Base-by-base conservation (phyloP, 352 stramenopile genomes). In the Phytophthora sansomeana region DNA sequence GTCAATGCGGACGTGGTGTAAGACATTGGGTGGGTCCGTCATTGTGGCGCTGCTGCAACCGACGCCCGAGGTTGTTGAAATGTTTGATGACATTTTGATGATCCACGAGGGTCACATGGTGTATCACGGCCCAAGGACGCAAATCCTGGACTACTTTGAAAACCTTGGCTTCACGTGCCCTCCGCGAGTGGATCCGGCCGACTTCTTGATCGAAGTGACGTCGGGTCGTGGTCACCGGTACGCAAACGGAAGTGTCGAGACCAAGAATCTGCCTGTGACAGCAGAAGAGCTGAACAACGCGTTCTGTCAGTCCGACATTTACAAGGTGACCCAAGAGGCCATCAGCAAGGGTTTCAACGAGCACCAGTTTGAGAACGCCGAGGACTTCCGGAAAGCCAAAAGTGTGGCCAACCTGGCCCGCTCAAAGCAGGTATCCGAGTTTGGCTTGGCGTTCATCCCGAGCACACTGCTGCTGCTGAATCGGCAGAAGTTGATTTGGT, bases 71-170 rank as follows among this genome's bases (percentile, higher is more conserved):
- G 95, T 97, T 2, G 93, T 98, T 10, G 89, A 92, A 42, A 71
- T 97, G 28, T 99, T 99, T 68, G 97, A 99, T 13, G 33, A 38
- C 33, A 38, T 99, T 11, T 78, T 98, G 26, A 81, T 99, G 63
- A 58, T 99, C 26, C 92, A 96, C 64, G 85, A 97, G 58, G 96
- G 97, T 6, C 77, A 91, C 49, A 67, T 99, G 49, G 85, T 99
- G 17, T 99, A 98, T 71, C 92, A 97, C 44, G 97, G 96, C 8
- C 90, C 86, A 1, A 55, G 83, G 10, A 83, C 67, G 2, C 77
- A 90, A 47, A 89, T 90, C 33, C 21, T 90, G 35, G 69, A 69
- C 26, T 98, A 98, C 70, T 98, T 98, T 65, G 50, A 89, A 17
- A 67, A 73, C 21, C 72, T 88, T 11, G 92, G 91, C 0, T 95